Conservation (phyloP, 2,329 filamentous ascomycete species). For the Trichoderma sp. region DNA sequence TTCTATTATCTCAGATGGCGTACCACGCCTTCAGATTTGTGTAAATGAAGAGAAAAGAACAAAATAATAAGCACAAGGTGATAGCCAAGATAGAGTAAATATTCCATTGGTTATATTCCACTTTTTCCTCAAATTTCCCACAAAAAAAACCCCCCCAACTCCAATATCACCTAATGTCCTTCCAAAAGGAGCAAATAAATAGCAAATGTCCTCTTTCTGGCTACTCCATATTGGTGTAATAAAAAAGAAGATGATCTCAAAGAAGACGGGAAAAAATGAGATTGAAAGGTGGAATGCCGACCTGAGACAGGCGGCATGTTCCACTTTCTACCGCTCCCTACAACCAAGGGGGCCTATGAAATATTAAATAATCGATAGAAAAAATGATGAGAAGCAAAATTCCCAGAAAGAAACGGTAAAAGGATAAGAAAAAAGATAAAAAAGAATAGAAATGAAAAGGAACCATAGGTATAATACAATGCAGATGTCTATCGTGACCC, state of each 20-base stretch:
- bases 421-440: constrained; percentile 13
- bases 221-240: constrained; percentile 11
- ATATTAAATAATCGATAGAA: background rate
- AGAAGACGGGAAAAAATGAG: background rate
- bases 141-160: background rate
- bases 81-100: background rate
- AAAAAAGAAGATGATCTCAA: background rate
- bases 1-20: background rate
- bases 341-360: background rate
- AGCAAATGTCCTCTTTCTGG: background rate
- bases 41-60: background rate
- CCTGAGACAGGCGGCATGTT: background rate
- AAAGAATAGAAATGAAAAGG: background rate
- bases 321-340: background rate
- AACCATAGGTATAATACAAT: constrained; percentile 23
- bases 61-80: background rate
- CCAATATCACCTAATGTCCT: background rate
- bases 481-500: constrained; percentile 25
- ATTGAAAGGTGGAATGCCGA: background rate
- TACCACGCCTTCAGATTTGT: background rate
- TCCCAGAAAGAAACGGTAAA: background rate
- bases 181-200: background rate
- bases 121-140: background rate
- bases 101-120: background rate
- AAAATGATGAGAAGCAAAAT: background rate